Percentiles rank a stretch among this genome's conserved stretches.
phyloP scores from a whole-genome alignment of 192 early-diverging fungal species.

The Backusella australiensis region DNA sequence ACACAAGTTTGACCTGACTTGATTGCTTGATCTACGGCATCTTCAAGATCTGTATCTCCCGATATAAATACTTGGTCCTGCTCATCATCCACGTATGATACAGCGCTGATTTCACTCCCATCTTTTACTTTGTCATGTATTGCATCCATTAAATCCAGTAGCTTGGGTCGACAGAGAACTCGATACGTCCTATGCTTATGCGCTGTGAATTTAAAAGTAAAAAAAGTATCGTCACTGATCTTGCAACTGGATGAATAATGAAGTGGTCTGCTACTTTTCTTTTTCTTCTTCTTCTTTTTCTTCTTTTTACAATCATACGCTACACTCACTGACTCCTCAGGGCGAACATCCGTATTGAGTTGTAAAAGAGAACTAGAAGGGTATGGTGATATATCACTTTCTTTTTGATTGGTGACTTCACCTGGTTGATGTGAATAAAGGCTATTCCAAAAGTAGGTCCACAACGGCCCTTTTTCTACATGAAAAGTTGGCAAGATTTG shows the following conservation, averaged over 20 bases:
- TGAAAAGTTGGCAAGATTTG: too few relatives aligned
- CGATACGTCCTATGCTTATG: neutral
- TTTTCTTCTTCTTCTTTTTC: neutral
- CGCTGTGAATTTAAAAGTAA: neutral
- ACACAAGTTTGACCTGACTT: neutral
- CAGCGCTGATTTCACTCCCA: neutral
- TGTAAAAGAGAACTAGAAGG: neutral
- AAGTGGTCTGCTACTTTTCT: neutral
- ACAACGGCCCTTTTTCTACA: neutral
- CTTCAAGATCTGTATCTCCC: neutral
- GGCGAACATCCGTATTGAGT: neutral
- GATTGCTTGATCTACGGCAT: conserved; percentile 3
- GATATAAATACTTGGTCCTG: neutral
- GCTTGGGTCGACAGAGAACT: neutral
- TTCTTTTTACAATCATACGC: neutral
- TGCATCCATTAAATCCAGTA: neutral
- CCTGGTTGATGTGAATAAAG: neutral
- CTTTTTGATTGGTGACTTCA: neutral
- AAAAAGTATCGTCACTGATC: neutral
- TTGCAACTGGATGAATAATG: neutral
- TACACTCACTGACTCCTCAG: neutral
- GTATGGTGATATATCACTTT: neutral
- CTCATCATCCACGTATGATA: neutral
- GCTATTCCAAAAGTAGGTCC: neutral
- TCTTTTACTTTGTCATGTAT: neutral